Conservation (phyloP, 2,329 filamentous ascomycete genomes). For the Xylariaceae sp. region DNA sequence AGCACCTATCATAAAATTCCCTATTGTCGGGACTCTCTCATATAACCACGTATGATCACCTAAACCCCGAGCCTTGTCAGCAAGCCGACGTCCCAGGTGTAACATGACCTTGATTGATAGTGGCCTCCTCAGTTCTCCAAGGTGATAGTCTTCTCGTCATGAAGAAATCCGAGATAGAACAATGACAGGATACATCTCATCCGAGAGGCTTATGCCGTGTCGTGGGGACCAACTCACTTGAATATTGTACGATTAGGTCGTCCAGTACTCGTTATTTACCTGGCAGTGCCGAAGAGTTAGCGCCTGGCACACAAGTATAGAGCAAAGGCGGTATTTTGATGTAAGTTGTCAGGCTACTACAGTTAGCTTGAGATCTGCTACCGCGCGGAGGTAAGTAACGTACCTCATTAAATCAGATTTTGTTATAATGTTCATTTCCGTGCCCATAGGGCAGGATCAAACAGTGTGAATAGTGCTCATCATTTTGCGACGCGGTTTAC, state of each 20-base stretch:
- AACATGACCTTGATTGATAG: no score
- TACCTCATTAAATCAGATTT: constrained; percentile 33
- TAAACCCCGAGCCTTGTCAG: no score
- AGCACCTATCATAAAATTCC: no score
- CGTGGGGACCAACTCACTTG: no score
- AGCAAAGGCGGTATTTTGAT: no score
- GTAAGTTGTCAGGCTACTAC: constrained; percentile 20
- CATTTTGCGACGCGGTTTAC: constrained; percentile 15
- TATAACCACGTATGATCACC: no score
- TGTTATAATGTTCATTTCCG: constrained; percentile 28
- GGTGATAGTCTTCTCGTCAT: constrained; percentile 49
- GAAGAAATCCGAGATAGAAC: constrained; percentile 43
- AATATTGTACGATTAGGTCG: no score
- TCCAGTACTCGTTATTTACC: no score
- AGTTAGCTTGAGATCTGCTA: constrained; percentile 10
- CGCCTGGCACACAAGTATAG: no score
- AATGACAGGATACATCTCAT: constrained; percentile 38
- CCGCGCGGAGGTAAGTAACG: constrained; percentile 4
- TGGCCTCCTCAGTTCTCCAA: constrained; percentile 54
- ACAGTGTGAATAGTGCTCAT: constrained; percentile 33
- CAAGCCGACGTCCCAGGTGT: no score
- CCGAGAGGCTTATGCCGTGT: constrained; percentile 28
- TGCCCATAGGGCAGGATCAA: constrained; percentile 26
- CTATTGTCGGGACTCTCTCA: no score
- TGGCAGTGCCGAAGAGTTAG: no score